Base-by-base conservation (phyloP, 2,329 filamentous ascomycete genomes). In the Penicillium brasilianum region DNA sequence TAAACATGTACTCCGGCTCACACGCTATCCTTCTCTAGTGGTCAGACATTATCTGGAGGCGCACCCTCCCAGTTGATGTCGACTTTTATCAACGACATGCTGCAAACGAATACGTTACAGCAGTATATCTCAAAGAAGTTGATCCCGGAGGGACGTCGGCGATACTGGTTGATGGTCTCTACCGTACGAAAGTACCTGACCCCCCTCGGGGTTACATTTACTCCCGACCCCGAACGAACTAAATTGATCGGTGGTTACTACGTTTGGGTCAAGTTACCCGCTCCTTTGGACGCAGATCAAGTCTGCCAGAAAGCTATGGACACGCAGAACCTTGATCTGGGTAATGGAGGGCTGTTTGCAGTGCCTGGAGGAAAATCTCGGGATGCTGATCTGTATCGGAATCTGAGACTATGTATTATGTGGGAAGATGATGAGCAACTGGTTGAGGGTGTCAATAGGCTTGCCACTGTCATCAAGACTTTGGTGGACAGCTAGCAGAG, bases 51-150 rank as follows among this genome's bases (percentile, higher is more conserved):
- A 43, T 87, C 84, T 37, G 85, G 85, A 20, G 85, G 85, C 49
- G 80, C 83, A 5, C 84, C 85, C 13, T 84, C 81, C 4, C 85
- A 87, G 60, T 74, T 87, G 16, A 83, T 81, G 18, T 83, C 85
- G 13, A 83, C 83, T 4, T 84, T 84, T 65, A 73, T 87, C 44
- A 78, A 82, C 51, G 77, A 84, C 14, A 76, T 87, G 37, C 72
- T 87, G 55, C 72, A 80, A 49, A 76, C 79, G 51, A 80, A 80
- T 30, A 75, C 79, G 60, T 74, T 87, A 16, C 79, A 86, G 61
- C 70, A 72, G 4, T 83, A 86, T 72, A 83, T 89, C 58, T 67
- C 71, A 5, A 68, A 80, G 2, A 76, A 77, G 1, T 71, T 89
- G 4, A 18, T 67, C 8, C 58, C 66, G 1, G 32, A 61, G 30